These are phyloP conservation scores for Trichoderma endophyticum DNA, from an alignment of 2,329 filamentous ascomycete species.

Conservation along the genomic window DNA sequence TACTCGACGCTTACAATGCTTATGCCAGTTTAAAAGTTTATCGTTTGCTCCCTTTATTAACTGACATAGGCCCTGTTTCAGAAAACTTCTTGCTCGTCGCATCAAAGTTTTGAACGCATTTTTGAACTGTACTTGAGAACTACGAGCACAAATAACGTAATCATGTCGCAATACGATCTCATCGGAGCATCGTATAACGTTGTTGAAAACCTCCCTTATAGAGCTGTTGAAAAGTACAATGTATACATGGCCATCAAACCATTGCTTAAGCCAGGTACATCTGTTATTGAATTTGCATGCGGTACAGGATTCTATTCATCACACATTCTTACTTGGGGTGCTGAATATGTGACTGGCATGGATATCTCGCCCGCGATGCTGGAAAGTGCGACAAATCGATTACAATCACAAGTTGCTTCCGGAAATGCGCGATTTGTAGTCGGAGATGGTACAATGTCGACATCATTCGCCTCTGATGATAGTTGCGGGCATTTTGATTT, in stretches of 20 bases:
- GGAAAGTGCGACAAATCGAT: background rate
- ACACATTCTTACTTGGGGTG: background rate
- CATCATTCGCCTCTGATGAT: background rate
- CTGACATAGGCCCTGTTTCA: background rate
- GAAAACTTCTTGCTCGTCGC: background rate
- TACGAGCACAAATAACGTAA: background rate
- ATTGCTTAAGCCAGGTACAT: background rate
- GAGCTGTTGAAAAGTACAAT: background rate
- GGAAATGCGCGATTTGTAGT: background rate
- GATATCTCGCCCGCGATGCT: background rate
- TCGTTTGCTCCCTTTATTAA: background rate
- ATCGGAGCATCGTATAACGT: background rate
- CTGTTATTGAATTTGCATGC: background rate
- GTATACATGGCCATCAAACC: background rate
- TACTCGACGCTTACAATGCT: background rate
- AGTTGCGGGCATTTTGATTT: conserved; percentile 5
- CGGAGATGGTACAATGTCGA: background rate
- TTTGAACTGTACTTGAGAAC: background rate
- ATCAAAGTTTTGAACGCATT: background rate
- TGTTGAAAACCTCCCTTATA: background rate
- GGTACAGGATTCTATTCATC: conserved; percentile 7
- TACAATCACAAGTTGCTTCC: background rate
- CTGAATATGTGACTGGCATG: background rate
- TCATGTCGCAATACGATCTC: background rate
- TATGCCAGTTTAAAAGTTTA: background rate